A percentile compares a stretch with the other conserved stretches of the same genome.
Evolutionary conservation across 192 early-diverging fungal species (phyloP).

Genomic region (Podila epigama): DNA sequence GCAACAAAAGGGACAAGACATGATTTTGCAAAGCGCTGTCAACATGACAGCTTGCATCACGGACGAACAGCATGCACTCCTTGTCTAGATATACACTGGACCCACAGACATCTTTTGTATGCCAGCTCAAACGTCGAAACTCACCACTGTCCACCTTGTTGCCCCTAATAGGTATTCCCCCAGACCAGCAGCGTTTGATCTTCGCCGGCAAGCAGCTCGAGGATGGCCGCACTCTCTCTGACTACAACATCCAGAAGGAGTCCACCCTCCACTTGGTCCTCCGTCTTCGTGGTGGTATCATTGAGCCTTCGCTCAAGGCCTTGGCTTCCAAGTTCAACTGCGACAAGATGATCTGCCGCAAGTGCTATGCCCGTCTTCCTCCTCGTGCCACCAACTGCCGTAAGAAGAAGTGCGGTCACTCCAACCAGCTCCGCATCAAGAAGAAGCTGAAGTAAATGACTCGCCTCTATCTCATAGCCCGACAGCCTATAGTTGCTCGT

Average conservation of each 20-base stretch:
- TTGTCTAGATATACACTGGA: no score
- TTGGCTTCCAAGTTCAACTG: conserved; percentile 99
- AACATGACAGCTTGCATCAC: no score
- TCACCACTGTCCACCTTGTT: no score
- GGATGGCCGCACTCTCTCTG: conserved; percentile 68
- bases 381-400: conserved; percentile 99
- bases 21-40: no score
- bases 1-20: no score
- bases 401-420: conserved; percentile 99
- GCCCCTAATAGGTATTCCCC: conserved; percentile 63
- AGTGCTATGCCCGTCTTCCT: conserved; percentile 99
- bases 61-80: no score
- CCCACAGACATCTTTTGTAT: no score
- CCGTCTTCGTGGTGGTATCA: conserved; percentile 63
- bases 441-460: conserved; percentile 96
- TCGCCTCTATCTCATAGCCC: no score
- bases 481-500: no score
- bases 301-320: background rate
- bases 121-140: no score
- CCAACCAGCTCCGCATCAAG: conserved; percentile 99
- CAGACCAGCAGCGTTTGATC: conserved; percentile 74
- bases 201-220: conserved; percentile 80
- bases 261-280: conserved; percentile 72
- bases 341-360: conserved; percentile 99
- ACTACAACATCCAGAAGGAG: conserved; percentile 76